These are phyloP conservation scores for Eucalyptus marginata DNA, from an alignment of 345 rosid genomes.

Conservation along the genomic window DNA sequence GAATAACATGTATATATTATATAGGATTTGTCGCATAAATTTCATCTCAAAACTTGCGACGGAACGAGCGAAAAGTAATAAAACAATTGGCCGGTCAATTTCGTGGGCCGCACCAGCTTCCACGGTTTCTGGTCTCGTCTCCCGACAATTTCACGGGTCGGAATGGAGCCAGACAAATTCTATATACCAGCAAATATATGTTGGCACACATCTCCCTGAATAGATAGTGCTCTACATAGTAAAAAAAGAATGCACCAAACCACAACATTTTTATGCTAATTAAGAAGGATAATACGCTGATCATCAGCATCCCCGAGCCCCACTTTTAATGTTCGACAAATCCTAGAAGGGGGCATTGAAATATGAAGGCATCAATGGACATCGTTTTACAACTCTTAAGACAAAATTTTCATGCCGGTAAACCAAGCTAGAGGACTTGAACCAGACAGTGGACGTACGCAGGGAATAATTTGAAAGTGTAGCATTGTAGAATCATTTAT, in stretches of 20 bases:
- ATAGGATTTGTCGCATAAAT: not conserved
- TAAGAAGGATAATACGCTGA: not conserved
- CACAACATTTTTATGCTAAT: not conserved
- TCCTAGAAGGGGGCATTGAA: not conserved
- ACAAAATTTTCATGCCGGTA: not conserved
- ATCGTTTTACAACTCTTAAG: not conserved
- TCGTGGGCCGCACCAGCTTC: not conserved
- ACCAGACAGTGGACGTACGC: conserved; percentile 5
- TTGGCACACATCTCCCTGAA: not conserved
- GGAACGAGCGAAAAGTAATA: not conserved
- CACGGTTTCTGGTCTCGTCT: not conserved
- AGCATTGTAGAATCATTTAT: conserved; percentile 26
- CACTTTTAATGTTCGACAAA: not conserved
- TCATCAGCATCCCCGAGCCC: not conserved
- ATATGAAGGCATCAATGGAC: not conserved
- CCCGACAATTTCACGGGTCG: not conserved
- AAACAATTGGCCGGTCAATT: not conserved
- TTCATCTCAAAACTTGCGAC: not conserved
- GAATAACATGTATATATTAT: no score
- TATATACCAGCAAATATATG: not conserved
- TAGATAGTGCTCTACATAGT: not conserved
- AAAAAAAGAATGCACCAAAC: not conserved
- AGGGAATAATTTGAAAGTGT: conserved; percentile 13
- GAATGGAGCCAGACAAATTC: not conserved
- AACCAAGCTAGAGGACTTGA: not conserved